A percentile compares a stretch with the other conserved stretches of the same genome.
Conservation (phyloP, 2,329 filamentous ascomycete species). For the Calonectria pseudoreteaudii region DNA sequence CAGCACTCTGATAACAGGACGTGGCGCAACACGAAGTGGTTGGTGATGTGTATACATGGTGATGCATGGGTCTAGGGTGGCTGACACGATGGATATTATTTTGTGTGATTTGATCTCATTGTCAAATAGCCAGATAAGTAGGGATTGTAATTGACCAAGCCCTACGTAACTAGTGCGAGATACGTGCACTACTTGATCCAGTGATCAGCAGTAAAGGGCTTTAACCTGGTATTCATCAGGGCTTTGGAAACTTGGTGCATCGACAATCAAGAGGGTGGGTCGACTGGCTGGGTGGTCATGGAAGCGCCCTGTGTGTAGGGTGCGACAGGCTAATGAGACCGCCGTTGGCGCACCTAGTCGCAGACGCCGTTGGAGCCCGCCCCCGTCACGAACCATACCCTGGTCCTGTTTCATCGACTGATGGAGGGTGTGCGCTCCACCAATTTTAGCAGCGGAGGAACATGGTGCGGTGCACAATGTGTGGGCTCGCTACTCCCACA, state of each 20-base stretch:
- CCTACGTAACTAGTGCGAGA: neutral
- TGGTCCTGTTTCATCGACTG: conserved; percentile 26
- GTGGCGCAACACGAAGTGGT: neutral
- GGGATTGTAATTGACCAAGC: neutral
- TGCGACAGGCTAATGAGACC: conserved; percentile 24
- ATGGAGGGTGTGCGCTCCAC: conserved; percentile 22
- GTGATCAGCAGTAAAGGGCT: conserved; percentile 6
- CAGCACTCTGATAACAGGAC: neutral
- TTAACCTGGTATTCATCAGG: neutral
- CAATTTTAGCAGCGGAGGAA: conserved; percentile 23
- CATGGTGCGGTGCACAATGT: conserved; percentile 19
- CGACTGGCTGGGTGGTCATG: neutral
- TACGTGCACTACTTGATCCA: neutral
- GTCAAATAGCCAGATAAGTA: neutral
- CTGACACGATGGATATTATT: neutral
- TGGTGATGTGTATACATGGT: neutral
- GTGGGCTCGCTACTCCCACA: conserved; percentile 4
- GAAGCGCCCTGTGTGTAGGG: conserved; percentile 20
- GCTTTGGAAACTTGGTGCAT: neutral
- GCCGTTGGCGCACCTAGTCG: conserved; percentile 31
- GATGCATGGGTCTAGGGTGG: conserved; percentile 11
- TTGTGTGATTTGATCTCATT: neutral
- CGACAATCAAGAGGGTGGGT: neutral
- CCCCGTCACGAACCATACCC: conserved; percentile 21
- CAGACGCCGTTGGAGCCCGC: conserved; percentile 25